phyloP scores from a whole-genome alignment of 2,329 filamentous ascomycete genomes.

The Amylocarpus encephaloides region DNA sequence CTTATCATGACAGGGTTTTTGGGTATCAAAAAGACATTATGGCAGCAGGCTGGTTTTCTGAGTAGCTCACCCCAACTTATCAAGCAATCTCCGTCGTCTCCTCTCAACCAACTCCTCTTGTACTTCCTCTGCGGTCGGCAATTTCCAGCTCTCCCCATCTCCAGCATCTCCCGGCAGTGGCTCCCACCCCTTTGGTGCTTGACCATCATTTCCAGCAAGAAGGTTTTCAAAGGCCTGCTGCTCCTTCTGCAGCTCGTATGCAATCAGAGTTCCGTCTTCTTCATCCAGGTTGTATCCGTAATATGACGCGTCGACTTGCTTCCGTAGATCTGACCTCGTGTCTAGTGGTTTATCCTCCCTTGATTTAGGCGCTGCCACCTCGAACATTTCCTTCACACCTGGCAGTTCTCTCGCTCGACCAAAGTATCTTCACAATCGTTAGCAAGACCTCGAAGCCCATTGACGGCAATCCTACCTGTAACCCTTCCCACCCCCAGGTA shows the following conservation, averaged over 20 bases:
- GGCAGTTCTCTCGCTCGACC: conserved; percentile 84
- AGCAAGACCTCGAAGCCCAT: conserved; percentile 7
- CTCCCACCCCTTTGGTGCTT: conserved; percentile 68
- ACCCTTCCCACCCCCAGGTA: conserved; percentile 70
- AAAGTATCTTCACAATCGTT: conserved; percentile 64
- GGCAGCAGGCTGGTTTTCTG: background rate
- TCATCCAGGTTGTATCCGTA: conserved; percentile 93
- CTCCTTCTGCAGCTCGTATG: conserved; percentile 79
- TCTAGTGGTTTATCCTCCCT: conserved; percentile 58
- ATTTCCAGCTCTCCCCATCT: conserved; percentile 73
- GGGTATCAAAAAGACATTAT: background rate
- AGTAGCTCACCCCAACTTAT: conserved; percentile 47
- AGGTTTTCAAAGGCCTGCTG: conserved; percentile 69
- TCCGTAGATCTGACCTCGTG: conserved; percentile 60
- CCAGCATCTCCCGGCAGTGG: conserved; percentile 80
- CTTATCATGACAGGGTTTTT: background rate
- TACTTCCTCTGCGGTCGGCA: conserved; percentile 88
- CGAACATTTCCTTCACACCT: conserved; percentile 93
- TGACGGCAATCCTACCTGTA: conserved; percentile 64
- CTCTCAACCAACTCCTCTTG: conserved; percentile 87
- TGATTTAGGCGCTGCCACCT: conserved; percentile 59
- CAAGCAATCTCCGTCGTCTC: conserved; percentile 73
- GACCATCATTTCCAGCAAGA: conserved; percentile 48
- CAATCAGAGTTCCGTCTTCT: conserved; percentile 74
- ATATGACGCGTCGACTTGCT: conserved; percentile 85